Base-by-base conservation (phyloP, 345 rosid genomes). In the Camelina neglecta region DNA sequence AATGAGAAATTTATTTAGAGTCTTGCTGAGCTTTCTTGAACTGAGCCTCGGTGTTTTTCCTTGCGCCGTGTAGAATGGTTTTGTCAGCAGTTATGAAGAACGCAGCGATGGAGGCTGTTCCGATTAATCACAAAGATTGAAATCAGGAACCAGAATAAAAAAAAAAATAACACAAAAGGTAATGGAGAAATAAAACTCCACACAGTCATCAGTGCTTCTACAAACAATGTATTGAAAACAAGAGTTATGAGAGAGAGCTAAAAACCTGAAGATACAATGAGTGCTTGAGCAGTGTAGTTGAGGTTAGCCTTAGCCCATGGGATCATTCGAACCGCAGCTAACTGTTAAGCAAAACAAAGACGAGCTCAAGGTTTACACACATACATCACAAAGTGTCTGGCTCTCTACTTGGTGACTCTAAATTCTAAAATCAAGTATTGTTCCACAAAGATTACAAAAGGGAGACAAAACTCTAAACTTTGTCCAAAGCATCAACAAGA, bases 11-110 rank as follows among this genome's bases (percentile, higher is more conserved):
- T 59, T 11, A 78, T 65, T 78, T 72, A 51, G 77, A 65, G 49
- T 65, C 44, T 71, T 78, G 73, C 47, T 72, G 74, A 72, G 8
- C 73, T 72, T 72, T 78, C 77, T 78, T 78, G 0, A 78, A 24
- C 73, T 66, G 77, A 59, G 69, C 74, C 70, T 72, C 77, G 5
- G 69, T 78, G 65, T 72, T 78, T 60, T 60, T 90, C 77, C 97
- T 75, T 51, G 97, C 97, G 0, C 88, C 89, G 9, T 87, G 88
- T 69, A 94, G 81, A 75, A 94, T 87, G 39, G 98, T 92, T 92
- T 92, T 94, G 88, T 94, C 97, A 8, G 97, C 96, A 15, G 89
- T 91, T 68, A 94, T 90, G 78, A 94, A 94, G 83, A 88, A 94
- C 6, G 97, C 96, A 7, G 97, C 96, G 57, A 91, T 90, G 10